These are phyloP conservation scores for Kentomonas sorsogonicus DNA, from an alignment of 208 protist species.

Conservation along the genomic window DNA sequence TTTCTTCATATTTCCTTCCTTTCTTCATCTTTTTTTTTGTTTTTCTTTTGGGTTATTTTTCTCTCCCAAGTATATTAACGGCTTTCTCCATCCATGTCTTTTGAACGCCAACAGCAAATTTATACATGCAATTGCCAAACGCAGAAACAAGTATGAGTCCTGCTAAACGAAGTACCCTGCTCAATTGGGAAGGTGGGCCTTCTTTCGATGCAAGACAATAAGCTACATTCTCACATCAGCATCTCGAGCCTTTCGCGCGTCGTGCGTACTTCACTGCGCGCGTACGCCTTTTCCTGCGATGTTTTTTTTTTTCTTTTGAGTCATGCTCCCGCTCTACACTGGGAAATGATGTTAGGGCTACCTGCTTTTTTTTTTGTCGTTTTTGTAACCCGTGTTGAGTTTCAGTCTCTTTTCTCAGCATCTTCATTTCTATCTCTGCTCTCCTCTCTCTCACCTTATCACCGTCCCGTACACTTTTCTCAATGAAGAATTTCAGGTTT, in stretches of 20 bases:
- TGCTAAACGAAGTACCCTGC: too few species aligned
- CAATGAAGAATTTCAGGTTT: not conserved
- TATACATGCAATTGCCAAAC: too few species aligned
- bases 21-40: constrained; percentile 5
- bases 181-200: too few species aligned
- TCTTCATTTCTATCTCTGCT: not conserved
- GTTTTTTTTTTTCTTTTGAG: constrained; percentile 5
- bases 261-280: too few species aligned
- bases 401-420: not conserved
- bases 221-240: too few species aligned
- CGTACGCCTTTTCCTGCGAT: too few species aligned
- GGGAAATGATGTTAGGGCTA: not conserved
- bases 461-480: not conserved
- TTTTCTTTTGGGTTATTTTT: constrained; percentile 11
- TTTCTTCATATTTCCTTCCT: not conserved
- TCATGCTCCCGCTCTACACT: not conserved
- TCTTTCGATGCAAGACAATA: too few species aligned
- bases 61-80: too few species aligned
- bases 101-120: too few species aligned
- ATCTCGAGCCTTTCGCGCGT: too few species aligned
- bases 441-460: not conserved
- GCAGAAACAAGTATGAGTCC: too few species aligned
- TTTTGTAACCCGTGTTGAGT: not conserved
- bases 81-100: too few species aligned
- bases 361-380: constrained; percentile 3